Percentiles rank a stretch among this genome's conserved stretches.
Evolutionary conservation across 106 monocot genomes (phyloP).

Genomic region (Dioscorea alata): DNA sequence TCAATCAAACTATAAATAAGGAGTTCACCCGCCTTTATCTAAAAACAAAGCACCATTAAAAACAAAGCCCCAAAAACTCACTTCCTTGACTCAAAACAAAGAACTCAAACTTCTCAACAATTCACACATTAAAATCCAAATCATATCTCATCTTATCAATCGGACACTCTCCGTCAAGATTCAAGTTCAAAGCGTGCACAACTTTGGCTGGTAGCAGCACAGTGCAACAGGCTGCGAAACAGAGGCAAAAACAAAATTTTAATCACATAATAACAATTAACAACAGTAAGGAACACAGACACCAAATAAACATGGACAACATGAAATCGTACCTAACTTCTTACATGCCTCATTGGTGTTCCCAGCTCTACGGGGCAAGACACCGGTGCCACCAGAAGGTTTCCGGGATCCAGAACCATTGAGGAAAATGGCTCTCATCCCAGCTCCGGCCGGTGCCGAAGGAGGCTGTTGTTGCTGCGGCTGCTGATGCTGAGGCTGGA

Average conservation of each 20-base stretch:
- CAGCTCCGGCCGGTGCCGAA: not conserved
- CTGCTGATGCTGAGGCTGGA: not conserved
- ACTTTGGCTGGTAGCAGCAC: conserved; percentile 32
- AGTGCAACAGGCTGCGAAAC: conserved; percentile 16
- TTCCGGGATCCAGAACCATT: not conserved
- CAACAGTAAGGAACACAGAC: not conserved
- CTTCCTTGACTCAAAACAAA: too few species aligned
- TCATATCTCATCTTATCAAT: too few species aligned
- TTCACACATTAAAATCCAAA: too few species aligned
- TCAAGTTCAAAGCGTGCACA: conserved; percentile 30
- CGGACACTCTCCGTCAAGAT: conserved; percentile 24
- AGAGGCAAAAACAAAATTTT: not conserved
- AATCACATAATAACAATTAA: not conserved
- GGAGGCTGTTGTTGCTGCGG: not conserved
- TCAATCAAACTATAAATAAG: too few species aligned
- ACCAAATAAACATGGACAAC: not conserved
- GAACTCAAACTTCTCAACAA: too few species aligned
- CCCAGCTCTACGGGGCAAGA: conserved; percentile 23
- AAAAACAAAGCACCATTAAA: too few species aligned
- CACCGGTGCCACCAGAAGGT: conserved; percentile 31
- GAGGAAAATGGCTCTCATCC: conserved; percentile 25
- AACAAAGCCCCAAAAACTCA: too few species aligned
- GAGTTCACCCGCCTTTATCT: too few species aligned
- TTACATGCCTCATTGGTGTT: conserved; percentile 8
- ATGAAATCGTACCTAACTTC: conserved; percentile 14